These are phyloP conservation scores for Alternaria arborescens DNA, from an alignment of 2,329 filamentous ascomycete genomes.

Conservation along the genomic window DNA sequence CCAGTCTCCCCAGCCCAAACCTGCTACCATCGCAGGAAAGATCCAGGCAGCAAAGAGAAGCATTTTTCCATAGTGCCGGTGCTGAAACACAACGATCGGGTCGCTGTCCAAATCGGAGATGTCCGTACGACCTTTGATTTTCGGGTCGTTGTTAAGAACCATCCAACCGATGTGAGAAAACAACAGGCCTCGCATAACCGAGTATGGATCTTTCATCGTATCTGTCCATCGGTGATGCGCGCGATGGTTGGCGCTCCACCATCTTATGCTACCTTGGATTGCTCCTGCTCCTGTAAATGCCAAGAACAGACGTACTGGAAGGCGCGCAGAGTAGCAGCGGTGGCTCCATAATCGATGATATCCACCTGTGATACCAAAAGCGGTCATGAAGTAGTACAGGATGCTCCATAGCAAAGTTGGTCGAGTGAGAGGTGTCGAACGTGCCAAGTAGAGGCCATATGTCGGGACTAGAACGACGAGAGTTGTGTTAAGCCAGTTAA, in stretches of 20 bases:
- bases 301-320: conserved; percentile 56
- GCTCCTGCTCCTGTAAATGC: conserved; percentile 58
- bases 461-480: conserved; percentile 81
- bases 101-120: conserved; percentile 61
- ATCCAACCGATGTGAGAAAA: conserved; percentile 62
- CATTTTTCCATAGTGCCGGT: conserved; percentile 56
- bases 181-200: conserved; percentile 57
- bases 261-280: conserved; percentile 58
- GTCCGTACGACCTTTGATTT: conserved; percentile 58
- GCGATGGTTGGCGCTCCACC: conserved; percentile 60
- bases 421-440: conserved; percentile 76
- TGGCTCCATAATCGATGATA: conserved; percentile 79
- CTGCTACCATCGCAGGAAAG: conserved; percentile 56
- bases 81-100: conserved; percentile 58
- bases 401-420: conserved; percentile 78
- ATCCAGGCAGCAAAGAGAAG: conserved; percentile 54
- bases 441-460: conserved; percentile 74
- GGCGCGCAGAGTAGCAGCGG: conserved; percentile 54
- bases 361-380: conserved; percentile 66
- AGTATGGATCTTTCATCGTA: conserved; percentile 60
- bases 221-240: conserved; percentile 61
- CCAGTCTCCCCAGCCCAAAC: conserved; percentile 59
- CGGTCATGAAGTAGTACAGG: conserved; percentile 81
- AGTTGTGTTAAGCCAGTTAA: conserved; percentile 89
- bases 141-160: conserved; percentile 61